Percentiles rank a stretch among this genome's conserved stretches.
These are phyloP conservation scores for Candida germanica DNA, from an alignment of 805 yeast species.

Conservation along the genomic window DNA sequence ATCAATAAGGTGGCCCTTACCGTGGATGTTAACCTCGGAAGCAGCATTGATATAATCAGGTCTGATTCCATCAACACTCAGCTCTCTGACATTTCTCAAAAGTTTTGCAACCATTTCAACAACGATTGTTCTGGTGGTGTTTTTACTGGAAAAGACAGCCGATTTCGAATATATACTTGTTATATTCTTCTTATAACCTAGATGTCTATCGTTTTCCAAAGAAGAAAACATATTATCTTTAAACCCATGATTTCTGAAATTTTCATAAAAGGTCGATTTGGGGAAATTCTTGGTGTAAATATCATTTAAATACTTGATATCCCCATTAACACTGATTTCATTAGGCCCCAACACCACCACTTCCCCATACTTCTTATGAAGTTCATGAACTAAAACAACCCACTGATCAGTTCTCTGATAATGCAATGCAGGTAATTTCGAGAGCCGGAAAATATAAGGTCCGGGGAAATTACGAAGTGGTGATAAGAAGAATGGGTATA, in stretches of 20 bases:
- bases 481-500: constrained; percentile 47
- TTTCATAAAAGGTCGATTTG: constrained; percentile 55
- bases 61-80: constrained; percentile 27
- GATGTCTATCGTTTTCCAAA: constrained; percentile 47
- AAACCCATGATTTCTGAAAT: constrained; percentile 55
- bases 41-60: constrained; percentile 36
- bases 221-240: constrained; percentile 57
- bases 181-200: constrained; percentile 31
- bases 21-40: constrained; percentile 29
- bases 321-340: constrained; percentile 57
- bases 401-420: constrained; percentile 46
- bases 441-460: constrained; percentile 49
- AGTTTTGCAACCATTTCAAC: constrained; percentile 26
- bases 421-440: constrained; percentile 31
- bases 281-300: constrained; percentile 57
- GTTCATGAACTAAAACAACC: constrained; percentile 37
- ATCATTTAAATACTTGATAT: constrained; percentile 47
- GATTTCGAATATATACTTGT: constrained; percentile 33
- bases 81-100: constrained; percentile 21
- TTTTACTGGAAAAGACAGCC: constrained; percentile 29
- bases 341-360: constrained; percentile 59
- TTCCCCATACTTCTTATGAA: constrained; percentile 59
- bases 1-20: constrained; percentile 26
- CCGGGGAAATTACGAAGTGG: constrained; percentile 58
- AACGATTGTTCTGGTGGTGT: constrained; percentile 24